Evolutionary conservation across 805 yeast species (phyloP), one percentile per base, ranked within the genome.

Genomic region (Peterozyma xylosa): DNA sequence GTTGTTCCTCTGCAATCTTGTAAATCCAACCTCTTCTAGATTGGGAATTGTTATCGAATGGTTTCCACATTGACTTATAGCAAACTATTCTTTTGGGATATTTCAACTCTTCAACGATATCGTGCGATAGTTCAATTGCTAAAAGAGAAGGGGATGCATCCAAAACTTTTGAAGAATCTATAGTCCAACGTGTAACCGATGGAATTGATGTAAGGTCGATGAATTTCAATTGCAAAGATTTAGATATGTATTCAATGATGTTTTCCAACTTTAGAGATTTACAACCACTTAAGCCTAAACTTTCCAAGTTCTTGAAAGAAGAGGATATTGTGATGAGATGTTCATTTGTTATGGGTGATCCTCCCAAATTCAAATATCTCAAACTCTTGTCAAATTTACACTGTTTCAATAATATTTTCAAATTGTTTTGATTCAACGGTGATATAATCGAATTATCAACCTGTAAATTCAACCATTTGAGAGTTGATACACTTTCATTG

Each of bases 11-110:
- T 11, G 50, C 48, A 14, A 67, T 62, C 54, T 73, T 76, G 59
- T 79, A 82, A 14, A 88, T 59, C 96, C 96, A 88, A 11, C 86
- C 81, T 48, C 96, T 70, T 48, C 96, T 70, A 4, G 95, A 95
- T 51, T 78, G 80, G 7, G 62, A 60, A 42, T 53, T 58, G 45
- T 76, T 72, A 51, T 75, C 80, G 54, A 66, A 73, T 45, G 68
- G 66, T 52, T 69, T 73, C 82, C 82, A 76, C 1, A 65, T 17
- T 3, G 42, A 49, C 55, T 42, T 57, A 55, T 42, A 57, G 56
- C 11, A 55, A 55, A 3, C 73, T 71, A 3, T 64, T 58, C 0
- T 72, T 7, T 21, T 21, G 27, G 27, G 27, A 21, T 21, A 21
- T 21, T 21, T 4, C 34, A 77, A 53, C 18, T 75, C 77, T 45